Base-by-base conservation (phyloP, 129 eudicot species). In the Centrapalus pauciflorus region DNA sequence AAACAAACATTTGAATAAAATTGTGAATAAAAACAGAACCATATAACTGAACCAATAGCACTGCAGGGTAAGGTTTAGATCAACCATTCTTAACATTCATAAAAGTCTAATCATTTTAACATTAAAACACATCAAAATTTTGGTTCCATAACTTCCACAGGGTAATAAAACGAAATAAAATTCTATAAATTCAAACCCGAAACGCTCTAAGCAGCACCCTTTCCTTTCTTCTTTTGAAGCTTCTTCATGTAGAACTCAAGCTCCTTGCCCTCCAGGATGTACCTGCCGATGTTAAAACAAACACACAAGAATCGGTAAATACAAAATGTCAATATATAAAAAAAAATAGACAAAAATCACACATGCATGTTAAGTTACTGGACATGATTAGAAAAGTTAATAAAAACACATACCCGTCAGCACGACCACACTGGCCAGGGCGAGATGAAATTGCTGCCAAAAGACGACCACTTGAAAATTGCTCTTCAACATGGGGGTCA, bases 361-460 rank as follows among this genome's bases (percentile, higher is more conserved):
- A 29, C n/a, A n/a, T n/a, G n/a, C n/a, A n/a, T 6, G 5, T n/a
- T n/a, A n/a, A n/a, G n/a, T n/a, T n/a, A n/a, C n/a, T n/a, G n/a
- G n/a, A n/a, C n/a, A n/a, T n/a, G n/a, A n/a, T n/a, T n/a, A 9
- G 25, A 4, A 1, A 7, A 24, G 29, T 7, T 1, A 19, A 8
- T n/a, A 10, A 28, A 4, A 8, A 49, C 24, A 60, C 76, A 59
- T 27, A 71, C 69, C 61, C 61, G 32, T 71, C 76, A 46, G 61
- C 77, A 49, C 76, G 19, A 26, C 76, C 76, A 59, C 61, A 71
- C 59, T 71, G 76, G 59, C 76, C 68, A 6, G 52, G 76, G 6
- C 69, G 38, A 34, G 68, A 46, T 13, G 76, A 71, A 61, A 59
- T 59, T 21, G 87, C 82, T 75, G 67, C 76, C 58, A 10, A 60